phyloP scores from a whole-genome alignment of 805 yeast species.

The Saccharomycopsis guyanensis region DNA sequence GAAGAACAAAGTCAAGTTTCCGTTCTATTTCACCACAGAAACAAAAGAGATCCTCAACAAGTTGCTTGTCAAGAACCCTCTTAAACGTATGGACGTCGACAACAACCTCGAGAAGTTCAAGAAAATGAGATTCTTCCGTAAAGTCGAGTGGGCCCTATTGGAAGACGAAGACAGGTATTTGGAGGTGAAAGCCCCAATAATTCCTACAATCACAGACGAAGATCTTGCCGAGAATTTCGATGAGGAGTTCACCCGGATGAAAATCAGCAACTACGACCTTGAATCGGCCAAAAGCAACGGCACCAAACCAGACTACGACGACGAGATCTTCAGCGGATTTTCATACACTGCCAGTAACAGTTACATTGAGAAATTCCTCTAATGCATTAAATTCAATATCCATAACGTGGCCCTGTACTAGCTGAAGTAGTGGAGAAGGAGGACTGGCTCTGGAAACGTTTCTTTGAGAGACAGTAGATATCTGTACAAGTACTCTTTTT shows the following conservation, averaged over 20 bases:
- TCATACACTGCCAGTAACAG: conserved; percentile 33
- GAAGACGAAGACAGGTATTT: conserved; percentile 38
- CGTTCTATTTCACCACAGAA: conserved; percentile 69
- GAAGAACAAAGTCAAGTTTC: conserved; percentile 58
- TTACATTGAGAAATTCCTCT: conserved; percentile 25
- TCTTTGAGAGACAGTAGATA: no score
- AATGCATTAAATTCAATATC: no score
- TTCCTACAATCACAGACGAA: conserved; percentile 78
- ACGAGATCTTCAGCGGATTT: conserved; percentile 30
- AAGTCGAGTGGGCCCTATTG: conserved; percentile 60
- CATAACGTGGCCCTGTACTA: no score
- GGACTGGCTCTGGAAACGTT: no score
- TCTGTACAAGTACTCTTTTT: no score
- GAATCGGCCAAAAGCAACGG: conserved; percentile 15
- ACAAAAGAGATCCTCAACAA: conserved; percentile 69
- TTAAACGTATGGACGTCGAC: conserved; percentile 55
- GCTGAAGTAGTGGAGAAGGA: no score
- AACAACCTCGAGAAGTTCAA: conserved; percentile 46
- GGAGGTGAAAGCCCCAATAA: conserved; percentile 59
- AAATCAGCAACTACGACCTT: conserved; percentile 31
- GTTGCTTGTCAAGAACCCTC: conserved; percentile 61
- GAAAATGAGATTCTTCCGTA: conserved; percentile 69
- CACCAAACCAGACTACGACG: conserved; percentile 14
- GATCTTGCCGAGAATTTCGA: conserved; percentile 81
- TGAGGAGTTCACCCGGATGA: conserved; percentile 67